These are phyloP conservation scores for Berkeleyomyces basicola DNA, from an alignment of 2,329 filamentous ascomycete species.

Conservation along the genomic window DNA sequence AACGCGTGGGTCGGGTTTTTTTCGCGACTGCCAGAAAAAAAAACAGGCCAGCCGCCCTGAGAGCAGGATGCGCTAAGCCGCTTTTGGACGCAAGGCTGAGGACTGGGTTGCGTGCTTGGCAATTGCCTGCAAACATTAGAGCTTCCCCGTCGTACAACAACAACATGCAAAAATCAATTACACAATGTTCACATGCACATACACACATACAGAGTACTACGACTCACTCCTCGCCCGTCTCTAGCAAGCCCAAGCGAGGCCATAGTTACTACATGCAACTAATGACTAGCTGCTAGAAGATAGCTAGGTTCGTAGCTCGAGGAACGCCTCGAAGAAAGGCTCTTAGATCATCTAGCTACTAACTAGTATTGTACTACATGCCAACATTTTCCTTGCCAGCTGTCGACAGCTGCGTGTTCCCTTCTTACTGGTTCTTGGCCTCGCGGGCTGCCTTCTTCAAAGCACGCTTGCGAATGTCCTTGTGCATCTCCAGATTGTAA, in stretches of 20 bases:
- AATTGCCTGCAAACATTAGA: not conserved
- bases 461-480: constrained; percentile 65
- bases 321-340: too few species aligned
- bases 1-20: constrained; percentile 20
- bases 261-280: too few species aligned
- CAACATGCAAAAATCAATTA: not conserved
- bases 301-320: too few species aligned
- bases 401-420: not conserved
- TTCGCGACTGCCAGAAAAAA: constrained; percentile 18
- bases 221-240: too few species aligned
- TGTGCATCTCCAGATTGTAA: constrained; percentile 53
- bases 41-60: constrained; percentile 3
- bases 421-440: constrained; percentile 41
- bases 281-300: too few species aligned
- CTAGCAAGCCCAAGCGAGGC: too few species aligned
- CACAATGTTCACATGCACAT: too few species aligned
- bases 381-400: not conserved
- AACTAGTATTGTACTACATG: too few species aligned
- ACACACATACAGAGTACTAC: too few species aligned
- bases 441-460: constrained; percentile 72
- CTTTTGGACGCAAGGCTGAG: constrained; percentile 22
- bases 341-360: too few species aligned
- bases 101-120: not conserved
- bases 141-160: not conserved
- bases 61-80: constrained; percentile 19